Evolutionary conservation across 371 early-diverging fungal genomes (phyloP).

Genomic region (Basidiobolus heterosporus): DNA sequence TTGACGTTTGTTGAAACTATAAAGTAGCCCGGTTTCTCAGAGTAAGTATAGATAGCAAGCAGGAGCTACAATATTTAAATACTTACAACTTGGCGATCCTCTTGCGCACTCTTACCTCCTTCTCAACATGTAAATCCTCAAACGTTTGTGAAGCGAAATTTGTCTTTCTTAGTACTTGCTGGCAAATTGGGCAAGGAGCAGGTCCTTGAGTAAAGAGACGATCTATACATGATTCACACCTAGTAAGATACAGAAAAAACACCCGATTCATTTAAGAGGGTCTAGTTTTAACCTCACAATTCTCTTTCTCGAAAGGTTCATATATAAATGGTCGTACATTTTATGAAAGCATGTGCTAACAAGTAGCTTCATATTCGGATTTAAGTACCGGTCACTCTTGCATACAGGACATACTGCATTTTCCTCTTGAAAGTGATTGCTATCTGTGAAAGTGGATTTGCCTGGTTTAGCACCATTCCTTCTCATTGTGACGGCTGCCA

Average conservation of each 20-base stretch:
- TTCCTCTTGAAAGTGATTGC: constrained; percentile 16
- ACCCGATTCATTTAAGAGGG: too few relatives aligned
- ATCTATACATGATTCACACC: constrained; percentile 84
- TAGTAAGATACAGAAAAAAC: constrained; percentile 9
- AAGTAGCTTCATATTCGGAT: constrained; percentile 78
- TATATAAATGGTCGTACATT: constrained; percentile 39
- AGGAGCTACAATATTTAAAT: background rate
- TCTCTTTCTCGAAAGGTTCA: background rate
- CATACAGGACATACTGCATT: constrained; percentile 92
- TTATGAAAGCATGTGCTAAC: constrained; percentile 97
- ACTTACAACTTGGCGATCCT: constrained; percentile 58
- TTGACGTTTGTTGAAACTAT: constrained; percentile 74
- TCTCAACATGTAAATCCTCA: constrained; percentile 86
- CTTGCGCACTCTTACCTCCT: constrained; percentile 81
- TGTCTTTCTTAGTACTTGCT: constrained; percentile 57
- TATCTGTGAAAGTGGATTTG: too few relatives aligned
- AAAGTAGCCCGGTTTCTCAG: too few relatives aligned
- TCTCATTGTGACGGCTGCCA: too few relatives aligned
- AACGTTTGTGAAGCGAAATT: constrained; percentile 80
- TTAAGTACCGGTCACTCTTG: constrained; percentile 84
- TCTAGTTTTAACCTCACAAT: background rate
- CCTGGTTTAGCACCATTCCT: too few relatives aligned
- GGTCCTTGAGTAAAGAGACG: constrained; percentile 70
- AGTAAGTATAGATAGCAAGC: background rate
- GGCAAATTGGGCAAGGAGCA: constrained; percentile 87